These are phyloP conservation scores for Colletotrichum salicis DNA, from an alignment of 2,329 filamentous ascomycete genomes.

Conservation along the genomic window DNA sequence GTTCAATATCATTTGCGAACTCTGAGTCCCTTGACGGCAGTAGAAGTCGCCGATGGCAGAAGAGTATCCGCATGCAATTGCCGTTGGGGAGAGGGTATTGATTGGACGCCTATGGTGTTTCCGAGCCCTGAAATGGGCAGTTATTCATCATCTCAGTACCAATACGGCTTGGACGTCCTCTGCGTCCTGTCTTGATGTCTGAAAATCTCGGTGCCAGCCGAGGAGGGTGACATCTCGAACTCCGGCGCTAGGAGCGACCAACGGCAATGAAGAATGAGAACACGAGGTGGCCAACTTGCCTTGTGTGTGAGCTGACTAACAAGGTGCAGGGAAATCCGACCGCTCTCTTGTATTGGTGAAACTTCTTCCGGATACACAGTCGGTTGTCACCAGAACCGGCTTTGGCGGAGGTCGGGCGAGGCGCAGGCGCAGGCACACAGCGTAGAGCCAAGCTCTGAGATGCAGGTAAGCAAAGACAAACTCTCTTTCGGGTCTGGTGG, in stretches of 20 bases:
- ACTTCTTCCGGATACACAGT: too few relatives aligned
- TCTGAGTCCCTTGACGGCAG: not conserved
- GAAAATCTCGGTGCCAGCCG: not conserved
- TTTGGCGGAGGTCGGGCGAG: not conserved
- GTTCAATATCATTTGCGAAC: not conserved
- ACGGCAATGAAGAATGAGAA: not conserved
- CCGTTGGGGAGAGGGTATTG: not conserved
- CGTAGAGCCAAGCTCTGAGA: not conserved
- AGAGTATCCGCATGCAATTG: not conserved
- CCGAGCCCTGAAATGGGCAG: not conserved
- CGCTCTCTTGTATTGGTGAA: conserved; percentile 1
- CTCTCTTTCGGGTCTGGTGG: conserved; percentile 22
- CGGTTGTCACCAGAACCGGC: not conserved
- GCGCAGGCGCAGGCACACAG: not conserved
- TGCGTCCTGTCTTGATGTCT: not conserved
- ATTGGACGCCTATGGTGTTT: not conserved
- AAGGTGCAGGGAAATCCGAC: not conserved
- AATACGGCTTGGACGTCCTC: not conserved
- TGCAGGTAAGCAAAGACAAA: conserved; percentile 23
- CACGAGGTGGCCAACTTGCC: not conserved
- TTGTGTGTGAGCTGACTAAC: conserved; percentile 8
- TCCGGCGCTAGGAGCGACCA: not conserved
- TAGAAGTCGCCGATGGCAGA: not conserved
- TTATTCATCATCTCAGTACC: too few relatives aligned
- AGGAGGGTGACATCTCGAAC: not conserved